Conservation (phyloP, 164 flowering plant species). For the Vitis labrusca region DNA sequence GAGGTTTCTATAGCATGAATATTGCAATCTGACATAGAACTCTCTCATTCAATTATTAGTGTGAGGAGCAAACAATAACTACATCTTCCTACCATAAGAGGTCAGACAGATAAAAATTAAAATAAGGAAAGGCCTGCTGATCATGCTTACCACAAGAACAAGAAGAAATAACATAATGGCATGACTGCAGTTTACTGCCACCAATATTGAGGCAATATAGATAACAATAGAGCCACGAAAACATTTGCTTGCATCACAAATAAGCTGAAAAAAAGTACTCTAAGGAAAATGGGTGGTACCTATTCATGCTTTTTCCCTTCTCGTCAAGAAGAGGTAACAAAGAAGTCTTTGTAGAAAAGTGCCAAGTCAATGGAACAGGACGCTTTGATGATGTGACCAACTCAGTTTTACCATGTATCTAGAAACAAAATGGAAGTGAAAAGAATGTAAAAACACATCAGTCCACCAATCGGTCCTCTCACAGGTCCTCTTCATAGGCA, state of each 20-base stretch:
- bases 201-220: neutral
- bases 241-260: neutral
- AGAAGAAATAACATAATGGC: neutral
- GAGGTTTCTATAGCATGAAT: too few species aligned
- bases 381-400: constrained; percentile 88
- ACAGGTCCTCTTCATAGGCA: neutral
- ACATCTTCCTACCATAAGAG: too few species aligned
- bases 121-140: too few species aligned
- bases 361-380: constrained; percentile 96
- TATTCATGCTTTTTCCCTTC: constrained; percentile 82
- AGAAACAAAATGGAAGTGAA: constrained; percentile 10
- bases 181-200: neutral
- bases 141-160: too few species aligned
- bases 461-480: neutral
- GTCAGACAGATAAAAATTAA: too few species aligned
- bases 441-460: neutral
- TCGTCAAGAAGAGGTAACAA: constrained; percentile 83
- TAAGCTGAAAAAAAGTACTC: neutral
- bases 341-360: constrained; percentile 80
- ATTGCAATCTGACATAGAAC: too few species aligned
- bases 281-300: constrained; percentile 34
- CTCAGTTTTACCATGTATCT: constrained; percentile 97
- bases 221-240: neutral
- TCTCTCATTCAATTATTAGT: too few species aligned
- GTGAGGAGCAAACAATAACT: too few species aligned